Evolutionary conservation across 2,329 filamentous ascomycete genomes (phyloP).

Genomic region (Phyllosticta citriasiana): DNA sequence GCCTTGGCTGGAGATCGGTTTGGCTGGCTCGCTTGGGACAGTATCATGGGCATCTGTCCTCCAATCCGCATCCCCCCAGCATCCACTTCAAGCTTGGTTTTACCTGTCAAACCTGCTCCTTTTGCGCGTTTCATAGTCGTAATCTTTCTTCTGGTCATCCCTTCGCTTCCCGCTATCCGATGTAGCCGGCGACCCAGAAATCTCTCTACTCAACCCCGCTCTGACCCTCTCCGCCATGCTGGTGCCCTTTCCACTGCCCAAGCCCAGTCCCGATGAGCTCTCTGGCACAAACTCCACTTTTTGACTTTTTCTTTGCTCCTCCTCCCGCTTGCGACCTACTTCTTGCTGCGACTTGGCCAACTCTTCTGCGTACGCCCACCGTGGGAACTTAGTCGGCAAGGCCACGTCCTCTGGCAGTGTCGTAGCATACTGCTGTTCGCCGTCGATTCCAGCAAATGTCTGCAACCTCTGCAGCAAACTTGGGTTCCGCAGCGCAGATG

Average conservation of each 20-base stretch:
- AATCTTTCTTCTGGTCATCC: constrained; percentile 21
- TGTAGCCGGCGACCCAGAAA: constrained; percentile 10
- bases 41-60: neutral
- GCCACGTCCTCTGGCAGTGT: constrained; percentile 35
- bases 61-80: neutral
- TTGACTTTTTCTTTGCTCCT: constrained; percentile 19
- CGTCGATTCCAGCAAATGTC: constrained; percentile 52
- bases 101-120: constrained; percentile 12
- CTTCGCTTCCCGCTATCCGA: constrained; percentile 20
- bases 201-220: constrained; percentile 6
- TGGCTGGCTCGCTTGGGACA: neutral
- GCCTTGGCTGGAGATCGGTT: neutral
- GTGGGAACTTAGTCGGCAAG: constrained; percentile 30
- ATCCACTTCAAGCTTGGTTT: neutral
- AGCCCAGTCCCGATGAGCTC: constrained; percentile 13
- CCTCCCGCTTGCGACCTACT: constrained; percentile 23
- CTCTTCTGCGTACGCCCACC: constrained; percentile 35
- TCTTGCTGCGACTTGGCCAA: constrained; percentile 31
- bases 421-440: constrained; percentile 55
- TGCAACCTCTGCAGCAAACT: constrained; percentile 62
- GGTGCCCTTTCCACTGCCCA: neutral
- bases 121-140: constrained; percentile 14
- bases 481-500: constrained; percentile 60
- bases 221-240: constrained; percentile 8
- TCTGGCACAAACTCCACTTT: constrained; percentile 26